A percentile compares a stretch with the other conserved stretches of the same genome.
These are phyloP conservation scores for Teratosphaeria destructans DNA, from an alignment of 2,329 filamentous ascomycete genomes.

Conservation along the genomic window DNA sequence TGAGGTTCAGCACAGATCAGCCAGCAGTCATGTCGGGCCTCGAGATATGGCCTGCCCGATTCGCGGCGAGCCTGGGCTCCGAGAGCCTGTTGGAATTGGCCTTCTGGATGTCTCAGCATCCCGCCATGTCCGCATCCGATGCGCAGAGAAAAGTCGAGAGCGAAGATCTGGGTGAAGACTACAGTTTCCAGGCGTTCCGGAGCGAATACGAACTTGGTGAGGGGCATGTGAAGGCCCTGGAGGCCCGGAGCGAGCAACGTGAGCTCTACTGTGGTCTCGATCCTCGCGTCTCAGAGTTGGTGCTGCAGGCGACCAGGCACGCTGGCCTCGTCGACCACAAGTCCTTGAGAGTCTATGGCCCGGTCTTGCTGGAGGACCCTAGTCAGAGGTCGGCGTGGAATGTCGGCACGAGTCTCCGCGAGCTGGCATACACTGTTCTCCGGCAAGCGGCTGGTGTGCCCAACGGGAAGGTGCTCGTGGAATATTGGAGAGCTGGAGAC, in stretches of 20 bases:
- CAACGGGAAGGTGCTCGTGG: slow-evolving; percentile 19
- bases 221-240: not conserved
- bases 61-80: slow-evolving; percentile 37
- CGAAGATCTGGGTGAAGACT: not conserved
- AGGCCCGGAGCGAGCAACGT: not conserved
- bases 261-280: slow-evolving; percentile 1
- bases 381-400: slow-evolving; percentile 34
- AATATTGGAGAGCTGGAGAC: slow-evolving; percentile 29
- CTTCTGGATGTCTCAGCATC: slow-evolving; percentile 28
- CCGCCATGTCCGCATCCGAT: slow-evolving; percentile 12
- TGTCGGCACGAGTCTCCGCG: slow-evolving; percentile 27
- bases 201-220: not conserved
- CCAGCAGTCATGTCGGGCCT: slow-evolving; percentile 11
- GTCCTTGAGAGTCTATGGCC: slow-evolving; percentile 49
- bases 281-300: slow-evolving; percentile 3
- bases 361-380: slow-evolving; percentile 46
- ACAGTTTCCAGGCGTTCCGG: not conserved
- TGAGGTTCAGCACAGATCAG: not conserved
- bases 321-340: slow-evolving; percentile 6
- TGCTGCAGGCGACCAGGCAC: slow-evolving; percentile 9
- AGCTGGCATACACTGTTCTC: slow-evolving; percentile 30
- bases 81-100: slow-evolving; percentile 29
- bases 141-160: not conserved
- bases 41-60: slow-evolving; percentile 32
- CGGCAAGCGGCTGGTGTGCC: not conserved